Percentiles rank a stretch among this genome's conserved stretches.
Conservation (phyloP, 164 flowering plant species). For the Berberis thunbergii region DNA sequence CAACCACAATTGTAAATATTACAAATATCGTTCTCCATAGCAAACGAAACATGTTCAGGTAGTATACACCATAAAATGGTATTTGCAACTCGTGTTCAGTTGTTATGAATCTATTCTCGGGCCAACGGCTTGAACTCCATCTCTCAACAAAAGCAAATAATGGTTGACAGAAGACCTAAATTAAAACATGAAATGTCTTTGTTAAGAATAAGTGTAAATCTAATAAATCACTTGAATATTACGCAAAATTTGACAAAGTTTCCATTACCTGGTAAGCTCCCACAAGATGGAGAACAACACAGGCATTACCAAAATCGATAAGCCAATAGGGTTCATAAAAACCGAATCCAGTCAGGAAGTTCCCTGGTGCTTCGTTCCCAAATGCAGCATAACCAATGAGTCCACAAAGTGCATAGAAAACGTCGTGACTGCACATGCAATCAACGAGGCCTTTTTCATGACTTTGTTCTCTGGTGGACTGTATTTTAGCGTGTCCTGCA, state of each 20-base stretch:
- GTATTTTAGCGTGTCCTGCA: constrained; percentile 3
- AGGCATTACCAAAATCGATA: constrained; percentile 2
- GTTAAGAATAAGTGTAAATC: neutral
- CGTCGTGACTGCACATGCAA: neutral
- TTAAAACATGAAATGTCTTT: neutral
- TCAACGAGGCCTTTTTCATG: neutral
- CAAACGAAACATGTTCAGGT: constrained; percentile 30
- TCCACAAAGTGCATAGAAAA: constrained; percentile 1
- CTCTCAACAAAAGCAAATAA: too few relatives aligned
- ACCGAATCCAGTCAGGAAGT: constrained; percentile 2
- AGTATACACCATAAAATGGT: constrained; percentile 29
- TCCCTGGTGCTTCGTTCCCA: constrained; percentile 5
- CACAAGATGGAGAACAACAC: constrained; percentile 1
- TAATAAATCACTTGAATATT: too few relatives aligned
- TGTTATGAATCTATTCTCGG: neutral
- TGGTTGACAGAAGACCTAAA: too few relatives aligned
- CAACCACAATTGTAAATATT: constrained; percentile 37
- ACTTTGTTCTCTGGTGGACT: neutral
- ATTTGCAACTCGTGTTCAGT: constrained; percentile 13
- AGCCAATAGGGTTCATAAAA: constrained; percentile 4
- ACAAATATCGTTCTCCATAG: constrained; percentile 44
- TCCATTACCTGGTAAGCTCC: constrained; percentile 2
- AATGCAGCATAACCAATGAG: constrained; percentile 4
- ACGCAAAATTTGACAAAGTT: neutral
- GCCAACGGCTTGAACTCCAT: too few relatives aligned